Conservation (phyloP, 129 eudicot genomes). For the Flaveria brownii region DNA sequence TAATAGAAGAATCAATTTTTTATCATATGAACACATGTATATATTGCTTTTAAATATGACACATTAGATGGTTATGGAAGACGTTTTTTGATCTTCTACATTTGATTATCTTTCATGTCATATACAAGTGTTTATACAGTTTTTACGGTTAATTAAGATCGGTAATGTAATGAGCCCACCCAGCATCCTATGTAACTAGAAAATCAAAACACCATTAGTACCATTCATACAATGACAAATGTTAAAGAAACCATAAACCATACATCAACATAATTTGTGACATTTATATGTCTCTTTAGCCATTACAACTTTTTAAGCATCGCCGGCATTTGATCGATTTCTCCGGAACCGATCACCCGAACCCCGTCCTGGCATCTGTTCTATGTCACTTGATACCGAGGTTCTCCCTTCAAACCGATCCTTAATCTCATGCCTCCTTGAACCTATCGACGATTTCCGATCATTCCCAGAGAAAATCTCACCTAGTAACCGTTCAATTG, state of each 20-base stretch:
- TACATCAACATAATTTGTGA: slow-evolving; percentile 21
- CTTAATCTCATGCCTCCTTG: slow-evolving; percentile 34
- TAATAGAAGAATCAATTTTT: not conserved
- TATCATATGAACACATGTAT: no score
- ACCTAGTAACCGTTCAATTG: slow-evolving; percentile 43
- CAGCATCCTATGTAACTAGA: no score
- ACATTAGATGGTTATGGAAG: no score
- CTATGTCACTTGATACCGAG: slow-evolving; percentile 45
- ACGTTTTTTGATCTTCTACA: no score
- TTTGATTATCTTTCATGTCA: no score
- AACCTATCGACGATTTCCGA: slow-evolving; percentile 23
- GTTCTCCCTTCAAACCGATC: slow-evolving; percentile 43
- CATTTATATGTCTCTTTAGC: not conserved
- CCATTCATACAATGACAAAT: not conserved
- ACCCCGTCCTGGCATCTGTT: slow-evolving; percentile 27
- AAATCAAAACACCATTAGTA: not conserved
- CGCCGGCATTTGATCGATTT: slow-evolving; percentile 47
- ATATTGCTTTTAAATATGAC: no score
- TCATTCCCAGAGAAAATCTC: slow-evolving; percentile 44
- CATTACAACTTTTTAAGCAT: slow-evolving; percentile 32
- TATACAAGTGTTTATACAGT: no score
- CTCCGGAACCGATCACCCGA: slow-evolving; percentile 37
- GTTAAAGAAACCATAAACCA: slow-evolving; percentile 14
- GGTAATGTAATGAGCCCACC: no score
- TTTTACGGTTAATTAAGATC: no score